Percentiles rank a stretch among this genome's conserved stretches.
Conservation (phyloP, 2,329 filamentous ascomycete genomes). For the Raffaelea deltoideospora region DNA sequence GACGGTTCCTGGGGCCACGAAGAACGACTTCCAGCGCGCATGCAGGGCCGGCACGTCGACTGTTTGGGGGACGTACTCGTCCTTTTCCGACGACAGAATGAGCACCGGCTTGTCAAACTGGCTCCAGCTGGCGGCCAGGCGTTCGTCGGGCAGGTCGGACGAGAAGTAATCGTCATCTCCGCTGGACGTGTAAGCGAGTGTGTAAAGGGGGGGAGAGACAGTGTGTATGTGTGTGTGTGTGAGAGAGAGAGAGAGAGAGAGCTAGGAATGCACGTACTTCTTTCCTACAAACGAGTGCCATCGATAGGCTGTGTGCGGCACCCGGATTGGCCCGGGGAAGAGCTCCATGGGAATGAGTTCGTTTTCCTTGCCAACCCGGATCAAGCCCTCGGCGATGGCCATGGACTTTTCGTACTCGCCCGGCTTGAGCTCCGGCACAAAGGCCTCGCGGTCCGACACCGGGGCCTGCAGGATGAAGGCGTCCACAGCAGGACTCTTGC, state of each 20-base stretch:
- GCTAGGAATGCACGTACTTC: slow-evolving; percentile 25
- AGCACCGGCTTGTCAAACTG: slow-evolving; percentile 43
- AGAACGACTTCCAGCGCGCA: slow-evolving; percentile 36
- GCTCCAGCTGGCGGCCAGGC: slow-evolving; percentile 50
- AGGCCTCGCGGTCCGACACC: slow-evolving; percentile 59
- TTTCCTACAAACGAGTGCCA: slow-evolving; percentile 32
- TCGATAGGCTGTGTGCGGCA: slow-evolving; percentile 36
- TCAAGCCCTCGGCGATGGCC: slow-evolving; percentile 35
- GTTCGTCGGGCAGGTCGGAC: slow-evolving; percentile 48
- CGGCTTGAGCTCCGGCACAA: slow-evolving; percentile 28
- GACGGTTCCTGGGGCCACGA: slow-evolving; percentile 23
- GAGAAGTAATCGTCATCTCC: slow-evolving; percentile 82
- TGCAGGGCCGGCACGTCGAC: slow-evolving; percentile 45
- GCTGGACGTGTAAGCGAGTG: slow-evolving; percentile 16
- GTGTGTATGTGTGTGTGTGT: too few relatives aligned
- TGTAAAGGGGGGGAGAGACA: background rate
- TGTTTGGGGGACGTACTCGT: slow-evolving; percentile 45
- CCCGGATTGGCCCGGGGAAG: slow-evolving; percentile 23
- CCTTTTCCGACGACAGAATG: slow-evolving; percentile 48
- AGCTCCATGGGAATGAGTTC: slow-evolving; percentile 37
- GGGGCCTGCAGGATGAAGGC: slow-evolving; percentile 70
- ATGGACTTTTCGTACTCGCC: slow-evolving; percentile 29
- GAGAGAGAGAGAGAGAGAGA: too few relatives aligned
- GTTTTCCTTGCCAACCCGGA: slow-evolving; percentile 34
- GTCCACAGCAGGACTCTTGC: slow-evolving; percentile 39